Evolutionary conservation across 1,284 basidiomycete species (phyloP).

Genomic region (Abortiporus biennis): DNA sequence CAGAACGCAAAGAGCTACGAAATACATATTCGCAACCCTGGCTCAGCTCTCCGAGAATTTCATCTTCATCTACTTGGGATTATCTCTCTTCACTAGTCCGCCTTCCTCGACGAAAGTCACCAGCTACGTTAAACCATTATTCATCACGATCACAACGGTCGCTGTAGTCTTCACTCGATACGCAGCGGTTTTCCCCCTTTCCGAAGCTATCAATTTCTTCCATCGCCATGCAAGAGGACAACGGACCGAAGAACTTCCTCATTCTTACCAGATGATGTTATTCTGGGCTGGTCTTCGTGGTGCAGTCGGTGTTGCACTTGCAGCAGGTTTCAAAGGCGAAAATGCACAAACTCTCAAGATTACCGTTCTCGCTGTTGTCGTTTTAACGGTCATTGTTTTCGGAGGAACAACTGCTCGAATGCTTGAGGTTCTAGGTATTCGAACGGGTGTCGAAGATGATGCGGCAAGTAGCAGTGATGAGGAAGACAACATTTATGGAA

Average conservation of each 20-base stretch:
- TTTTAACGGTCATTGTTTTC: conserved; percentile 92
- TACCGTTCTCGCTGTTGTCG: conserved; percentile 94
- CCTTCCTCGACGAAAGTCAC: conserved; percentile 67
- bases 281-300: conserved; percentile 98
- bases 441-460: conserved; percentile 94
- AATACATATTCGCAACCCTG: conserved; percentile 90
- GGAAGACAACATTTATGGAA: conserved; percentile 36
- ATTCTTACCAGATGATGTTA: conserved; percentile 97
- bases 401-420: conserved; percentile 96
- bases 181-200: conserved; percentile 95
- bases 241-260: conserved; percentile 82
- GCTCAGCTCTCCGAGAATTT: conserved; percentile 98
- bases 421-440: conserved; percentile 95
- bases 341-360: conserved; percentile 90
- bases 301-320: conserved; percentile 95
- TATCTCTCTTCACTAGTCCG: conserved; percentile 88
- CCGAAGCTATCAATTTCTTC: conserved; percentile 91
- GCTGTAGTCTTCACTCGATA: conserved; percentile 95
- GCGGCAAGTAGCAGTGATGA: conserved; percentile 77
- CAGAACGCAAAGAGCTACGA: conserved; percentile 91
- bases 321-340: conserved; percentile 89
- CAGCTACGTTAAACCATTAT: conserved; percentile 91
- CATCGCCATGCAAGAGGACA: conserved; percentile 79
- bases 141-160: conserved; percentile 87
- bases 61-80: conserved; percentile 98